A percentile compares a stretch with the other conserved stretches of the same genome.
Conservation (phyloP, 768 basidiomycete genomes). For the Mycena polygramma region DNA sequence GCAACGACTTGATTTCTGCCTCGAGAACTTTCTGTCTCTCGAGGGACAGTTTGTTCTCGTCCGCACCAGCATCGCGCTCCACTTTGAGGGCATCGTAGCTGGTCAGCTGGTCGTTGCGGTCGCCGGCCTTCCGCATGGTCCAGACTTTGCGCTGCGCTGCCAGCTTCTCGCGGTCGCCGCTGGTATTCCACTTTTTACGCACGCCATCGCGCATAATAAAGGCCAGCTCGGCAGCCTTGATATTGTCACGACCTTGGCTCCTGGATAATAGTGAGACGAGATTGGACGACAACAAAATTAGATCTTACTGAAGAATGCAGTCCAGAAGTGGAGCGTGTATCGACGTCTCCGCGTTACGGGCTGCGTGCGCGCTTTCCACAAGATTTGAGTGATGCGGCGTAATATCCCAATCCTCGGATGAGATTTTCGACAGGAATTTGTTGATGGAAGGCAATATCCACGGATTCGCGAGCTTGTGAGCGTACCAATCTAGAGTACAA, state of each 20-base stretch:
- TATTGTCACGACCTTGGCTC: conserved; percentile 6
- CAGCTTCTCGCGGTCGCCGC: conserved; percentile 22
- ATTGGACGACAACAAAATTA: background rate
- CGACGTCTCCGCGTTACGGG: conserved; percentile 32
- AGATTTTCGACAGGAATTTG: conserved; percentile 37
- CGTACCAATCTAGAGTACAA: conserved; percentile 40
- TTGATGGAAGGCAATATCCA: conserved; percentile 39
- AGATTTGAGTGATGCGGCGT: conserved; percentile 40
- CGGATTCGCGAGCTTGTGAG: conserved; percentile 35
- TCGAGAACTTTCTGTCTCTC: conserved; percentile 1
- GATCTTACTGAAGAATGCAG: conserved; percentile 26
- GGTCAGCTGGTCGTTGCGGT: conserved; percentile 14
- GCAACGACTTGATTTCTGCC: conserved; percentile 7
- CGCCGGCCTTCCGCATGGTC: background rate
- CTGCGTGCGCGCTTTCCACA: conserved; percentile 37
- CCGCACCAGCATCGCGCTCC: conserved; percentile 5
- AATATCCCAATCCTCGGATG: conserved; percentile 24
- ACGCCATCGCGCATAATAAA: background rate
- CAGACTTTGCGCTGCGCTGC: conserved; percentile 22
- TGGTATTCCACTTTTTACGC: conserved; percentile 14
- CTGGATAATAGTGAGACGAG: background rate
- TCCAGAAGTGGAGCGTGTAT: conserved; percentile 31
- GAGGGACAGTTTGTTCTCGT: conserved; percentile 7
- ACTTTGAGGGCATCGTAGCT: conserved; percentile 12
- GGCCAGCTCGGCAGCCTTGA: background rate